A percentile compares a stretch with the other conserved stretches of the same genome.
Conservation (phyloP, 495 filamentous ascomycete species). For the Gamarada debralockiae region DNA sequence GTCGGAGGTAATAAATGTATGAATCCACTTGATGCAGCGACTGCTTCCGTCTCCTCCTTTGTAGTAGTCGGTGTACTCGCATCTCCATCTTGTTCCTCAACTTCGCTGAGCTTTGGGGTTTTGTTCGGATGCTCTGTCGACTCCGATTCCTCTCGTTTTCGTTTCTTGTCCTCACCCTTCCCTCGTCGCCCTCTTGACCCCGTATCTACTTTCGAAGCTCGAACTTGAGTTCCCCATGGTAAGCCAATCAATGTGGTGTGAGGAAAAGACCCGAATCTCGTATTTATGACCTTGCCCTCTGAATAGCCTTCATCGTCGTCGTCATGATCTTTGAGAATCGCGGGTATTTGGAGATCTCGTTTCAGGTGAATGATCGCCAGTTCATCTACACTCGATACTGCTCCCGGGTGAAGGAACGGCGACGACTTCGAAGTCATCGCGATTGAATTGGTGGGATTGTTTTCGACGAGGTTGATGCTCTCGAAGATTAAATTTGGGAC, state of each 20-base stretch:
- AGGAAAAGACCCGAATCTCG: conserved; percentile 91
- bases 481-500: neutral
- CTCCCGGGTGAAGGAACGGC: conserved; percentile 67
- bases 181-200: conserved; percentile 68
- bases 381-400: conserved; percentile 46
- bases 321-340: conserved; percentile 59
- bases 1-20: conserved; percentile 88
- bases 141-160: conserved; percentile 42
- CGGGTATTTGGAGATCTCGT: conserved; percentile 74
- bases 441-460: neutral
- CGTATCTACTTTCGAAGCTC: conserved; percentile 85
- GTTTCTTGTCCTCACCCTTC: conserved; percentile 47
- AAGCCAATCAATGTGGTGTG: conserved; percentile 78
- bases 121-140: conserved; percentile 22
- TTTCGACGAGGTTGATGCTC: conserved; percentile 5
- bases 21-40: conserved; percentile 75
- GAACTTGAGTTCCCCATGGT: conserved; percentile 88
- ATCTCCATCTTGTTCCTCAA: conserved; percentile 17
- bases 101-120: conserved; percentile 23
- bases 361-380: conserved; percentile 80
- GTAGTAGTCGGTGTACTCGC: conserved; percentile 8
- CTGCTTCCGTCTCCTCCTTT: conserved; percentile 30
- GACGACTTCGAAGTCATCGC: conserved; percentile 40
- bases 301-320: conserved; percentile 65
- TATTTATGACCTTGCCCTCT: conserved; percentile 84